Evolutionary conservation across 2,329 filamentous ascomycete genomes (phyloP).

Genomic region (Fusarium sp.): DNA sequence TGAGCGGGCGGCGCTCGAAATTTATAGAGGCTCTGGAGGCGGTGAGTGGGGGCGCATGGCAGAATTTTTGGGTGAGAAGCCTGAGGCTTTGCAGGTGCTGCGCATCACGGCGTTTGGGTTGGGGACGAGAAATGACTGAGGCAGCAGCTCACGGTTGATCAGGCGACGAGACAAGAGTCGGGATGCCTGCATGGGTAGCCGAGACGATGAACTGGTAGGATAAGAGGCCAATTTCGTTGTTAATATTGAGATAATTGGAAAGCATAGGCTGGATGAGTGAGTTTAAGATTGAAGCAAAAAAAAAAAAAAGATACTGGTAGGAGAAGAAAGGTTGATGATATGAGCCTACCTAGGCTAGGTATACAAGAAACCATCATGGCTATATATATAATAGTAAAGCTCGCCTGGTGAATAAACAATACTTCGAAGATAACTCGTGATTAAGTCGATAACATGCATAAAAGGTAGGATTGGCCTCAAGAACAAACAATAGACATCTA

Average conservation of each 20-base stretch:
- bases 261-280: no score
- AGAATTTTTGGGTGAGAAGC: slow-evolving; percentile 40
- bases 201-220: no score
- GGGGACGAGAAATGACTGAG: slow-evolving; percentile 28
- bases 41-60: slow-evolving; percentile 47
- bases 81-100: slow-evolving; percentile 16
- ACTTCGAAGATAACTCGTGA: background rate
- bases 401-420: no score
- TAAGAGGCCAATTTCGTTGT: no score
- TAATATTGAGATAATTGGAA: no score
- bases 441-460: background rate
- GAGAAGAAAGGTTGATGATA: slow-evolving; percentile 3
- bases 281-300: no score
- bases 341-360: no score
- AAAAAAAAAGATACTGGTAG: background rate
- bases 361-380: background rate
- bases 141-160: slow-evolving; percentile 3
- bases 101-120: slow-evolving; percentile 9
- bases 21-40: slow-evolving; percentile 45
- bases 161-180: background rate
- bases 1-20: slow-evolving; percentile 13
- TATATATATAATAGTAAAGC: background rate
- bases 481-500: no score
- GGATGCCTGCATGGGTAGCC: background rate
- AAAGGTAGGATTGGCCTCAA: no score